Base-by-base conservation (phyloP, 2,329 filamentous ascomycete genomes). In the Pleoardoris graminearum region DNA sequence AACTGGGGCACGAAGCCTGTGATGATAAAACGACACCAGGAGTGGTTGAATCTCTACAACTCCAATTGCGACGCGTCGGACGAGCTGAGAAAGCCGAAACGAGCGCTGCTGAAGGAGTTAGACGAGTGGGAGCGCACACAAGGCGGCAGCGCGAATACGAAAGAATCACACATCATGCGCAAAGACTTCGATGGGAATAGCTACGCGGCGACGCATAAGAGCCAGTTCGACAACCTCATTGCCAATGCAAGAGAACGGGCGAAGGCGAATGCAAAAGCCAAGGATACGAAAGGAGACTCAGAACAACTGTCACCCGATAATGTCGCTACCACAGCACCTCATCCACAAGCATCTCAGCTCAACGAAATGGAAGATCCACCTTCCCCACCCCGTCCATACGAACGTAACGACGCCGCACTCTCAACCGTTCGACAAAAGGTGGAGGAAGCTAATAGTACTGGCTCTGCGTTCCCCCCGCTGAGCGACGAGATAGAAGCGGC, bases 41-140 rank as follows among this genome's bases (percentile, higher is more conserved):
- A 99, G 73, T 99, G 92, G 92, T 82, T 94, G 46, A 97, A 94
- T 32, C 76, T 99, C 16, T 97, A 91, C 88, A 99, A 99, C 71
- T 90, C 95, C 10, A 99, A 99, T 69, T 96, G 91, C 74, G 94
- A 99, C 72, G 88, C 92, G 2, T 83, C 82, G 30, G 78, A 79
- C 1, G 91, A 91, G 0, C 56, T 62, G 16, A 56, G 65, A 5
- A 89, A 88, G 68, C 79, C 80, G 10, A 90, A 89, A 58, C 67
- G 76, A 6, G 87, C 94, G 51, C 73, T 99, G 4, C 74, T 96
- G 14, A 84, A 83, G 12, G 93, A 97, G 54, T 73, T 99, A 11
- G 88, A 93, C 19, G 75, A 83, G 1, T 97, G 94, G 93, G 94
- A 99, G 73, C 82, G 85, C 38, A 93, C 89, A 0, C 85, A 95